Evolutionary conservation across 257 asterid species (phyloP).

Genomic region (Nyctanthes arbortristis): DNA sequence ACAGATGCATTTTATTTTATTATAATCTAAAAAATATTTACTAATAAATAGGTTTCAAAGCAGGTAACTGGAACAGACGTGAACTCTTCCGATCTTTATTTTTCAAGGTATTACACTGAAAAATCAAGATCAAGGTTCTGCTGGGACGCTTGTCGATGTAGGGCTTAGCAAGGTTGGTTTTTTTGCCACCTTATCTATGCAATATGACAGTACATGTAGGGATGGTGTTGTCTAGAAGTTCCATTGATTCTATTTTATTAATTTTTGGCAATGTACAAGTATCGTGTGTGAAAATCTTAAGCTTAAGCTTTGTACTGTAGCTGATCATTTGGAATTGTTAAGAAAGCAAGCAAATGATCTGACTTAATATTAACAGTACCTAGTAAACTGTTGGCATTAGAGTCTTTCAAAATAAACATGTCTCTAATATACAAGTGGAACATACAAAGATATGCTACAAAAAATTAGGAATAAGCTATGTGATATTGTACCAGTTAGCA

Average conservation of each 20-base stretch:
- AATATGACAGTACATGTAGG: background rate
- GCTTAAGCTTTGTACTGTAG: background rate
- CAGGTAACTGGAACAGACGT: too few species aligned
- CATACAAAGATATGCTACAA: background rate
- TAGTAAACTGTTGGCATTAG: background rate
- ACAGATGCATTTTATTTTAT: background rate
- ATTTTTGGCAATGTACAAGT: background rate
- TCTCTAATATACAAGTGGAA: background rate
- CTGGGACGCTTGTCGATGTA: constrained; percentile 78
- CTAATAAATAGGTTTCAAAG: background rate
- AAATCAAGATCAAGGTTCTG: constrained; percentile 40
- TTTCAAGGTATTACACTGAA: constrained; percentile 69
- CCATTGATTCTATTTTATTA: background rate
- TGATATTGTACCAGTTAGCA: background rate
- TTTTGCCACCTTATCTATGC: constrained; percentile 8
- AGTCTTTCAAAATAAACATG: background rate
- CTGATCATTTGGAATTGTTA: background rate
- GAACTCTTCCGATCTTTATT: background rate
- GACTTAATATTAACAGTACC: background rate
- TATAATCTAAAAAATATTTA: too few species aligned
- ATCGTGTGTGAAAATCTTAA: background rate
- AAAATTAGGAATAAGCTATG: background rate
- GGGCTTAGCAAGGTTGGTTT: constrained; percentile 82
- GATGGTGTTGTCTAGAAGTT: background rate
- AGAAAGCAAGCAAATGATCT: background rate